These are phyloP conservation scores for Pholiota microspora DNA, from an alignment of 768 basidiomycete species.

Conservation along the genomic window DNA sequence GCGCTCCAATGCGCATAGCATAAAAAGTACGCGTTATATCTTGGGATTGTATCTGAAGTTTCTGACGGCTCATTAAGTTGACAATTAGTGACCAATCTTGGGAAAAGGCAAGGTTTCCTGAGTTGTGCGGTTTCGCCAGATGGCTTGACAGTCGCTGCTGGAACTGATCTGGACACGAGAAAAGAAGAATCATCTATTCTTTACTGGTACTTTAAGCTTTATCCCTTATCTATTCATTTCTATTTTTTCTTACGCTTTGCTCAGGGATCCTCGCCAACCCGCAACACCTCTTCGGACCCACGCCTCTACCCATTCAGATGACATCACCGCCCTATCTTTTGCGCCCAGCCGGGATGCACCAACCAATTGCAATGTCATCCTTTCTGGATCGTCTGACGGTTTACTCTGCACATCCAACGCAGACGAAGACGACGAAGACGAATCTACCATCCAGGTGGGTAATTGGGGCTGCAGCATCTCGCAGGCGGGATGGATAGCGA, in stretches of 20 bases:
- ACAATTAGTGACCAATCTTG: slow-evolving; percentile 46
- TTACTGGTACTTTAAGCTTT: slow-evolving; percentile 89
- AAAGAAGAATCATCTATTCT: slow-evolving; percentile 80
- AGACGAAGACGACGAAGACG: slow-evolving; percentile 83
- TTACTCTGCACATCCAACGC: slow-evolving; percentile 71
- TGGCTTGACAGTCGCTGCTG: slow-evolving; percentile 74
- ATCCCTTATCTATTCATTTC: too few species aligned
- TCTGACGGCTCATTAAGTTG: slow-evolving; percentile 38
- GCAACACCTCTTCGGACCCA: slow-evolving; percentile 70
- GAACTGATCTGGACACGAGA: slow-evolving; percentile 63
- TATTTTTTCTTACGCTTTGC: neutral
- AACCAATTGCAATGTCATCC: slow-evolving; percentile 40
- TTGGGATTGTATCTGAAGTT: slow-evolving; percentile 8
- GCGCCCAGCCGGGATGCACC: slow-evolving; percentile 20
- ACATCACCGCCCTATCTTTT: slow-evolving; percentile 77
- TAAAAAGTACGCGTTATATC: slow-evolving; percentile 53
- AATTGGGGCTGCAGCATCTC: slow-evolving; percentile 84
- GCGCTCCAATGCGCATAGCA: slow-evolving; percentile 46
- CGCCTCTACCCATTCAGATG: slow-evolving; percentile 88
- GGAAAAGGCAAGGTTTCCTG: slow-evolving; percentile 45
- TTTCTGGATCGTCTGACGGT: slow-evolving; percentile 88
- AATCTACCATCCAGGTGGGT: slow-evolving; percentile 76
- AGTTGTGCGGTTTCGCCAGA: slow-evolving; percentile 71
- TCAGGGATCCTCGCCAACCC: slow-evolving; percentile 85
- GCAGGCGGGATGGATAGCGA: slow-evolving; percentile 66